These are phyloP conservation scores for Leptodermis oblonga DNA, from an alignment of 257 asterid species.

Conservation along the genomic window DNA sequence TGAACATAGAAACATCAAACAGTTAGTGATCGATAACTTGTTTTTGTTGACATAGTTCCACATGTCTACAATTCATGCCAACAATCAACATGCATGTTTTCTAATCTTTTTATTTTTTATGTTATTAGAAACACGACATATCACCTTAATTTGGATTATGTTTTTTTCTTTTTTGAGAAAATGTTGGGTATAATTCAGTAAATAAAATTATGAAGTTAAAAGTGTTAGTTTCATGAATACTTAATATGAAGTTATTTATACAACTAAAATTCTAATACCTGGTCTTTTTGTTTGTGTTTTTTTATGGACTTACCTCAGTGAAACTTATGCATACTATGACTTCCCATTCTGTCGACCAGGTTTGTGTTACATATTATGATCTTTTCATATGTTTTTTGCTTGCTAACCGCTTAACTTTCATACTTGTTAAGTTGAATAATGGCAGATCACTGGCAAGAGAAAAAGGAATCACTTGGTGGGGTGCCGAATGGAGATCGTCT, in stretches of 20 bases:
- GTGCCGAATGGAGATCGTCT: constrained; percentile 18
- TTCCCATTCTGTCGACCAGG: constrained; percentile 1
- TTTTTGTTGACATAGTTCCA: neutral
- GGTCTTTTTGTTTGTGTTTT: neutral
- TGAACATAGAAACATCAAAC: neutral
- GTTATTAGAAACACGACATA: neutral
- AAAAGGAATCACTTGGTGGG: constrained; percentile 11
- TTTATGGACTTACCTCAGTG: neutral
- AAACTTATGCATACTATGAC: neutral
- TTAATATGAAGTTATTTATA: neutral
- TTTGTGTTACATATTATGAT: neutral
- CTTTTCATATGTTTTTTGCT: neutral
- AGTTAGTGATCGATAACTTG: constrained; percentile 1
- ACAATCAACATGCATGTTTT: no score
- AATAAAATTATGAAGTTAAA: neutral
- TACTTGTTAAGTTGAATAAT: neutral
- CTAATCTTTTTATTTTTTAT: neutral
- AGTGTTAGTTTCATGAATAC: neutral
- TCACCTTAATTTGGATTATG: neutral
- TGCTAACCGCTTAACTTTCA: no score
- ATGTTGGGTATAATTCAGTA: neutral
- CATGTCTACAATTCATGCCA: neutral
- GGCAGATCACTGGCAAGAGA: constrained; percentile 9
- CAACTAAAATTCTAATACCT: neutral
- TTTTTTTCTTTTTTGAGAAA: neutral